These are phyloP conservation scores for Fraxinus platypoda DNA, from an alignment of 305 asterid genomes.

Conservation along the genomic window DNA sequence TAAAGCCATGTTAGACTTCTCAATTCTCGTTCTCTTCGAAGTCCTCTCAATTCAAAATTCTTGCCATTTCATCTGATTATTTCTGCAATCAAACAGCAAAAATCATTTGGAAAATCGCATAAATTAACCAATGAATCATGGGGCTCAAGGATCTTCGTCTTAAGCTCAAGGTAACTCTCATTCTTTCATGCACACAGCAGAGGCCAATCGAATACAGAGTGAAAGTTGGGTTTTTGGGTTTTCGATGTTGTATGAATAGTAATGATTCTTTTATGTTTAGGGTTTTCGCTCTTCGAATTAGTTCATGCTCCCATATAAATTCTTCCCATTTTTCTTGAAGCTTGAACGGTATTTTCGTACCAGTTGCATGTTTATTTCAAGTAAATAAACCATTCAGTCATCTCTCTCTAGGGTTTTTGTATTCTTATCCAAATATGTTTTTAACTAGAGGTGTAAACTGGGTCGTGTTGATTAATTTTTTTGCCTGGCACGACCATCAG, in stretches of 20 bases:
- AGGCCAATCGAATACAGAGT: neutral
- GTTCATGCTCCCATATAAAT: neutral
- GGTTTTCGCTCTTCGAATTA: neutral
- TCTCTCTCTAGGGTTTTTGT: neutral
- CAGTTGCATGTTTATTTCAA: neutral
- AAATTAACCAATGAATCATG: constrained; percentile 23
- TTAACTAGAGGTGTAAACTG: neutral
- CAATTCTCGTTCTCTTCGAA: constrained; percentile 19
- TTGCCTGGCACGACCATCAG: neutral
- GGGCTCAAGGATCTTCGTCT: constrained; percentile 46
- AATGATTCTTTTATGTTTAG: neutral
- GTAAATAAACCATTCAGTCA: neutral
- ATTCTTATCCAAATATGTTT: neutral
- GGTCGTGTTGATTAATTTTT: neutral
- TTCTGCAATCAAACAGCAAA: neutral
- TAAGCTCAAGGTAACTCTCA: constrained; percentile 42
- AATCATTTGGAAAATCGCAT: neutral
- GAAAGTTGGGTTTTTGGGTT: neutral
- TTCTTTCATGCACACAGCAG: neutral
- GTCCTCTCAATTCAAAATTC: neutral
- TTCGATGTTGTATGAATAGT: neutral
- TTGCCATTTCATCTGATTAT: neutral
- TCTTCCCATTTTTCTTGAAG: neutral
- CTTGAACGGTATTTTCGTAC: neutral
- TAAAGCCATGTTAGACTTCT: constrained; percentile 12